A percentile compares a stretch with the other conserved stretches of the same genome.
Conservation (phyloP, 2,329 filamentous ascomycete species). For the Ilyonectria destructans region DNA sequence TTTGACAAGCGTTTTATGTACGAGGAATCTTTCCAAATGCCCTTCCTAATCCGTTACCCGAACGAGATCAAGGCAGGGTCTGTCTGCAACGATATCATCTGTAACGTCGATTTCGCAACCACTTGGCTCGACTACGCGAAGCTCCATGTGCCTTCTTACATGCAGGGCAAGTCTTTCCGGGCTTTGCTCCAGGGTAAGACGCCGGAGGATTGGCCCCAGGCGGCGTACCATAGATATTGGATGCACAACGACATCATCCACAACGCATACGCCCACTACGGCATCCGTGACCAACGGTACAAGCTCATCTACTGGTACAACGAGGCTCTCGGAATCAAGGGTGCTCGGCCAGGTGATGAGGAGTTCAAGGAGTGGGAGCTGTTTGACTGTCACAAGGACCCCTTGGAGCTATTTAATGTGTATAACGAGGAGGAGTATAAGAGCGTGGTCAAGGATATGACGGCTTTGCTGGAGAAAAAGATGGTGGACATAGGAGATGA, state of each 20-base stretch:
- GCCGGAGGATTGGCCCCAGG: constrained; percentile 64
- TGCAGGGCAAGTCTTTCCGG: constrained; percentile 67
- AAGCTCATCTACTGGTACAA: constrained; percentile 74
- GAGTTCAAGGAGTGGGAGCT: constrained; percentile 69
- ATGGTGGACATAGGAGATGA: constrained; percentile 69
- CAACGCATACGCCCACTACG: constrained; percentile 67
- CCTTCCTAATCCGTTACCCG: constrained; percentile 66
- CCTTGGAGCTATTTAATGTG: constrained; percentile 65
- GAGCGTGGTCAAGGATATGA: constrained; percentile 60
- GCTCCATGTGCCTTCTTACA: constrained; percentile 61
- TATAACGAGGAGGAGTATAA: constrained; percentile 58
- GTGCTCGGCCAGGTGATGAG: constrained; percentile 58
- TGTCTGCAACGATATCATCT: constrained; percentile 65
- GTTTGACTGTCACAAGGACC: constrained; percentile 68
- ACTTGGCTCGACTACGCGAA: constrained; percentile 65
- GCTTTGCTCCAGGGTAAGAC: constrained; percentile 56
- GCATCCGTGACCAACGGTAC: constrained; percentile 66
- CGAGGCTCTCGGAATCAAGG: constrained; percentile 62
- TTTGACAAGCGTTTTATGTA: constrained; percentile 74
- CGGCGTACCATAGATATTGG: constrained; percentile 71
- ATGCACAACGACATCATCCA: constrained; percentile 69
- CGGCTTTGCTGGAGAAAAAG: constrained; percentile 61
- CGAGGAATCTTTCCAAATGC: constrained; percentile 72
- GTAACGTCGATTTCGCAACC: constrained; percentile 70
- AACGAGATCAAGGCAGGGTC: constrained; percentile 56